Base-by-base conservation (phyloP, 2,329 filamentous ascomycete genomes). In the Aureobasidium sp. region DNA sequence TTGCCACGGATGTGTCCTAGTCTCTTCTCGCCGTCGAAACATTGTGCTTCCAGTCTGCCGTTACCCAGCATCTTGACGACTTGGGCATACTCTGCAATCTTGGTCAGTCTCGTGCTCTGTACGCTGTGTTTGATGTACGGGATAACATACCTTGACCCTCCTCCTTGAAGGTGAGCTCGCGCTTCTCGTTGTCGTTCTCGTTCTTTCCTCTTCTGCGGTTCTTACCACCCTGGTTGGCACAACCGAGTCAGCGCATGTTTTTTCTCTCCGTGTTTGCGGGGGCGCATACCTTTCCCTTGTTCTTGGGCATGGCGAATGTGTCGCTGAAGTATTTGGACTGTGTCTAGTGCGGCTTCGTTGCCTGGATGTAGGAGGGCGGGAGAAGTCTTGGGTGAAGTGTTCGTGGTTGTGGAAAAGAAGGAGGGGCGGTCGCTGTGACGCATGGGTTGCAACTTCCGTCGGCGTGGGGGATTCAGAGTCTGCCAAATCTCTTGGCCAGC, bases 81-180 rank as follows among this genome's bases (percentile, higher is more conserved):
- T 79, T 94, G 90, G 58, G 90, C 90, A 70, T 90, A 90, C 78
- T 90, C 87, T 83, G 67, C 55, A 17, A 4, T 51, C 46, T 44
- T 47, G 41, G 63, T 68, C 48, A 69, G 68, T 58, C 50, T 32
- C 46, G 34, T 60, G 52, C 32, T 62, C 29, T 27, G 13, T 41
- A 13, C 23, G 60, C 32, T 42, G 29, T n/a, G 41, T 52, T n/a
- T 13, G 12, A 10, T 4, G 48, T 60, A 53, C 56, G 26, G 5
- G 41, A 12, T 12, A 17, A 47, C 75, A 64, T 78, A 85, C 83
- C 87, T 82, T 97, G 93, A 69, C 93, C 93, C 75, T 97, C 93
- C 78, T 97, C 94, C 81, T 97, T 97, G 87, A 97, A 97, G 73
- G 91, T 93, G 73, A 97, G 84, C 79, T 97, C 93, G 78, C 93